Conservation (phyloP, 202 grass and related monocot genomes). For the Saccharum hybrid region DNA sequence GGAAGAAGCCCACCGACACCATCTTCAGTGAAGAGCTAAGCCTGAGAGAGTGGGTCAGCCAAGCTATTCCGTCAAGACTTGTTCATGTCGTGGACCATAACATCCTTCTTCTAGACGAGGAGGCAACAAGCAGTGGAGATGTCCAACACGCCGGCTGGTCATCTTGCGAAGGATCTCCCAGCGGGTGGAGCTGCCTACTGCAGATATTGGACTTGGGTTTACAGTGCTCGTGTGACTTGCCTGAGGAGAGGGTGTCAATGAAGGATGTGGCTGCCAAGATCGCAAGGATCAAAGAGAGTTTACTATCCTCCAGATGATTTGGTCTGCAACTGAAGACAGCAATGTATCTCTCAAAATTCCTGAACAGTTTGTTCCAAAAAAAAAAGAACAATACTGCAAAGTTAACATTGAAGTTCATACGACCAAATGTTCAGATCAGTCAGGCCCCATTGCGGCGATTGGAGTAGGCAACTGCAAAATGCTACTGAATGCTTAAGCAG, state of each 20-base stretch:
- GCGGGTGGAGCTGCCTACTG: constrained; percentile 9
- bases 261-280: constrained; percentile 48
- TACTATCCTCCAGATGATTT: not conserved
- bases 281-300: constrained; percentile 27
- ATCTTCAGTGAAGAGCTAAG: constrained; percentile 41
- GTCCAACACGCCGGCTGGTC: not conserved
- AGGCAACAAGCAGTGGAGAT: not conserved
- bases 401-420: too few species aligned
- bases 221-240: constrained; percentile 19
- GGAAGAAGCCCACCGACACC: constrained; percentile 54
- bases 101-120: constrained; percentile 14
- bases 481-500: not conserved
- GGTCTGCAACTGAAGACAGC: not conserved
- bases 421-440: too few species aligned
- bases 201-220: constrained; percentile 48
- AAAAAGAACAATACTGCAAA: too few species aligned
- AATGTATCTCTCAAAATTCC: too few species aligned
- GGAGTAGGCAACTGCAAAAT: not conserved
- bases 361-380: too few species aligned
- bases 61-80: constrained; percentile 32
- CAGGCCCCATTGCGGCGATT: too few species aligned
- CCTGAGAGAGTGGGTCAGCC: constrained; percentile 52
- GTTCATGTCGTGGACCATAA: constrained; percentile 37
- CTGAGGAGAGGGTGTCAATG: constrained; percentile 47
- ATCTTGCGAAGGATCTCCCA: too few species aligned